Evolutionary conservation across 2,329 filamentous ascomycete genomes (phyloP).

Genomic region (Fusarium bactridioides): DNA sequence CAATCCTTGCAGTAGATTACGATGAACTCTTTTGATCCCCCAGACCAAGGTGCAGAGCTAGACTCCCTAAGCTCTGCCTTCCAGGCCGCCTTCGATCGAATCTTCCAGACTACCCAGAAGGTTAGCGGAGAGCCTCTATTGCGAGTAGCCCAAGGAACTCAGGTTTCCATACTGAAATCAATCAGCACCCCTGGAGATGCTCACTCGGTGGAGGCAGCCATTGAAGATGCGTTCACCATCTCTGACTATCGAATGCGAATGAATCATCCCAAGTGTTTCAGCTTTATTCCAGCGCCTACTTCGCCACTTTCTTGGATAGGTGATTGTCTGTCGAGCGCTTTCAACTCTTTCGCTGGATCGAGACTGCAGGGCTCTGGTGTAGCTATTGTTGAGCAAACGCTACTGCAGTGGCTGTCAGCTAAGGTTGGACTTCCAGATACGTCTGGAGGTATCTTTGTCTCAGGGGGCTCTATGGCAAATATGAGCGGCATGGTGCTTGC

Average conservation of each 20-base stretch:
- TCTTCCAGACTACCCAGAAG: not conserved
- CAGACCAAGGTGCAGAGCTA: not conserved
- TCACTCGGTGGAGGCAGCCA: not conserved
- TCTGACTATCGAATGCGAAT: conserved; percentile 5
- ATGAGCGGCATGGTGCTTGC: conserved; percentile 18
- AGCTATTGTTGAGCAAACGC: not conserved
- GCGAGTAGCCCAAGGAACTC: not conserved
- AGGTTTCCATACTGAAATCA: not conserved
- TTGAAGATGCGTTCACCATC: conserved; percentile 8
- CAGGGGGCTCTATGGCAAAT: conserved; percentile 15
- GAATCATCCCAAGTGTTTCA: conserved; percentile 9
- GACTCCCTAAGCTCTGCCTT: not conserved
- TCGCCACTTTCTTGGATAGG: conserved; percentile 8
- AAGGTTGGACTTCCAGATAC: conserved; percentile 10
- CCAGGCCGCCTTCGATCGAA: not conserved
- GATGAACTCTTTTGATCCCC: not conserved
- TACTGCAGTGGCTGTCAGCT: conserved; percentile 1
- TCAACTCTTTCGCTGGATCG: conserved; percentile 10
- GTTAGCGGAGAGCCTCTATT: not conserved
- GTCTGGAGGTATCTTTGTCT: conserved; percentile 1
- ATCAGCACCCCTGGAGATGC: conserved; percentile 1
- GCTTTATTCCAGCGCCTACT: not conserved
- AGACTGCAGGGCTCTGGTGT: conserved; percentile 6
- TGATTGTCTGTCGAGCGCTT: conserved; percentile 2
- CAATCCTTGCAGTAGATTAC: accelerated